Conservation (phyloP, 1,284 basidiomycete species). For the Heterobasidion irregulare region DNA sequence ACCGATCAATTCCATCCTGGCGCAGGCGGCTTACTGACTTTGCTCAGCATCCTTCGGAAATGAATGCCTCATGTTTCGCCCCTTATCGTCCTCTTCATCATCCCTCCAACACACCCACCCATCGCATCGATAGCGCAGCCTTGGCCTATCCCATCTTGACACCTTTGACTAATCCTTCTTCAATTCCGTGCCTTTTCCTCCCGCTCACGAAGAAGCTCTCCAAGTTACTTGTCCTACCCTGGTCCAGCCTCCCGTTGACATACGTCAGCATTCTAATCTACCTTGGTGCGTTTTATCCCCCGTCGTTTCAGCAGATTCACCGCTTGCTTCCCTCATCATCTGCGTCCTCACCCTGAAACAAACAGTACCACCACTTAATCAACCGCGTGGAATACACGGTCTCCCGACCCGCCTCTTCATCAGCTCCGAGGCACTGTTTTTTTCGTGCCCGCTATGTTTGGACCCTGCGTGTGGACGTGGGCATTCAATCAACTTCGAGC, state of each 20-base stretch:
- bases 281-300: constrained; percentile 4
- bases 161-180: background rate
- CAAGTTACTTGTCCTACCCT: constrained; percentile 10
- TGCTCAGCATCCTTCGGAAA: constrained; percentile 3
- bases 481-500: background rate
- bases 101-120: constrained; percentile 8
- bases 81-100: constrained; percentile 12
- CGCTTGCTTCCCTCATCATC: no score
- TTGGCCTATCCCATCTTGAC: background rate
- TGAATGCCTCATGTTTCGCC: constrained; percentile 13
- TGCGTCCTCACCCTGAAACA: background rate
- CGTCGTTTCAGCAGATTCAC: background rate
- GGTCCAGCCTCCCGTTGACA: constrained; percentile 7
- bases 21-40: background rate
- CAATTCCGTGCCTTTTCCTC: background rate
- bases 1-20: no score
- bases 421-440: background rate
- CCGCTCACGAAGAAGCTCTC: background rate
- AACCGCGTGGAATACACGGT: no score
- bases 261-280: constrained; percentile 4
- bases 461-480: background rate
- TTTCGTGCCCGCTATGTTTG: background rate
- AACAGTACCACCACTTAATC: no score
- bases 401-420: background rate
- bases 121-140: constrained; percentile 12